Evolutionary conservation across 2,329 filamentous ascomycete species (phyloP), one percentile per base, ranked within the genome.

Genomic region (Nigrospora oryzae): DNA sequence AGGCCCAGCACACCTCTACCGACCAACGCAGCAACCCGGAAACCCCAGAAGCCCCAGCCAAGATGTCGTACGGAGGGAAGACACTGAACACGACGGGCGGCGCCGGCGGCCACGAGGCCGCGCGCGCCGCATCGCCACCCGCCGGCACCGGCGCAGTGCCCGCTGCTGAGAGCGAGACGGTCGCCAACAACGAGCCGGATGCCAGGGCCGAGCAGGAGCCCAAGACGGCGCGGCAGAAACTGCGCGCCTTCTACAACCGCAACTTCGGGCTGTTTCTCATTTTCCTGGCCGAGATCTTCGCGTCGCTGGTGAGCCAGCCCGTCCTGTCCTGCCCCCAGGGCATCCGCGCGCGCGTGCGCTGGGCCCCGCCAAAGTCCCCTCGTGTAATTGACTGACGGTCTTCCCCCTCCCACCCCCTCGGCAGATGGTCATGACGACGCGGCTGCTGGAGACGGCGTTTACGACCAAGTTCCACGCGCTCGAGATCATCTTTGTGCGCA

Each of bases 201-300:
- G 23, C 23, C 23, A 28, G 23, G 5, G 23, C 23, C 23, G 23
- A 28, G 23, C 23, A 28, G 23, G 23, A 28, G 10, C 23, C 5
- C 23, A 28, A 28, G 23, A 49, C 46, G 10, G 40, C 39, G 33
- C 45, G 50, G 45, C 47, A 49, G 36, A 39, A 40, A 38, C 34
- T 56, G 3, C 50, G 44, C 16, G 45, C 34, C 4, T 84, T 86
- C 12, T 68, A 56, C 63, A 68, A 61, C 63, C 68, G 50, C 34
- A 69, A 69, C 15, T 49, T 69, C 2, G 66, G 66, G 0, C 46
- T 69, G 1, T 60, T 68, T 10, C 58, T 69, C 14, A 62, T 69
- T 1, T 66, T 69, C 38, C 13, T 63, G 10, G 66, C 65, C 0
- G 65, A 69, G 42, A 56, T 67, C 2, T 69, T 69, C 44, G 66